These are phyloP conservation scores for Perkinsus olseni DNA, from an alignment of 169 alveolate species.

Conservation along the genomic window DNA sequence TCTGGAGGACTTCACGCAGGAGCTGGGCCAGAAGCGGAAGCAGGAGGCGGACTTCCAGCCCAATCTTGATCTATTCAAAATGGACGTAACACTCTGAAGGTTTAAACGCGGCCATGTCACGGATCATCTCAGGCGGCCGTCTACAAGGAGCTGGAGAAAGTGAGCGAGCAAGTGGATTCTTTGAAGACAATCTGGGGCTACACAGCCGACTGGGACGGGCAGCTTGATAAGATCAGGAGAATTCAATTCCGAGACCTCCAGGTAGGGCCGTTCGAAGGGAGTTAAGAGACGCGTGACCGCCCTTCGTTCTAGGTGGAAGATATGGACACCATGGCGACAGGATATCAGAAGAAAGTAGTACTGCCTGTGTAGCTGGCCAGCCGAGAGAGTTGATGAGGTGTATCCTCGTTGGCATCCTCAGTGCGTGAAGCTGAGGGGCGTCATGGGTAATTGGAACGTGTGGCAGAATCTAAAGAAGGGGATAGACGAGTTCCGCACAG, in stretches of 20 bases:
- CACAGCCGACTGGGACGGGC: slow-evolving; percentile 24
- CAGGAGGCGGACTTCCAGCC: slow-evolving; percentile 20
- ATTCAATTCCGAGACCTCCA: slow-evolving; percentile 16
- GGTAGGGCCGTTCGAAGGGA: slow-evolving; percentile 14
- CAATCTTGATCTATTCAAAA: slow-evolving; percentile 28
- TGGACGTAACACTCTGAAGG: slow-evolving; percentile 8
- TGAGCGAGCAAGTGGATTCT: slow-evolving; percentile 7
- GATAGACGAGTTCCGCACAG: slow-evolving; percentile 38
- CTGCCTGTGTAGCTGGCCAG: neutral
- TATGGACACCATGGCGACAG: neutral
- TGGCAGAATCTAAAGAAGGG: slow-evolving; percentile 38
- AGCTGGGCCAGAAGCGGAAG: slow-evolving; percentile 21
- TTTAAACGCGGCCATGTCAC: slow-evolving; percentile 17
- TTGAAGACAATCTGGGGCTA: neutral
- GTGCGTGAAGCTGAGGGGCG: neutral
- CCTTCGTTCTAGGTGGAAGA: no score
- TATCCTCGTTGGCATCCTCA: neutral
- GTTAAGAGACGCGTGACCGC: slow-evolving; percentile 16
- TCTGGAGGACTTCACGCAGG: slow-evolving; percentile 18
- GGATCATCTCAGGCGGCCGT: slow-evolving; percentile 17
- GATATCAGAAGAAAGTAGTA: slow-evolving; percentile 12
- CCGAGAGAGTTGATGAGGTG: slow-evolving; percentile 13
- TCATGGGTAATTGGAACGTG: slow-evolving; percentile 21
- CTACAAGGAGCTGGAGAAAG: slow-evolving; percentile 27
- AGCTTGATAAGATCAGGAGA: slow-evolving; percentile 17